Conservation (phyloP, 768 basidiomycete genomes). For the Hericium rajendrae region DNA sequence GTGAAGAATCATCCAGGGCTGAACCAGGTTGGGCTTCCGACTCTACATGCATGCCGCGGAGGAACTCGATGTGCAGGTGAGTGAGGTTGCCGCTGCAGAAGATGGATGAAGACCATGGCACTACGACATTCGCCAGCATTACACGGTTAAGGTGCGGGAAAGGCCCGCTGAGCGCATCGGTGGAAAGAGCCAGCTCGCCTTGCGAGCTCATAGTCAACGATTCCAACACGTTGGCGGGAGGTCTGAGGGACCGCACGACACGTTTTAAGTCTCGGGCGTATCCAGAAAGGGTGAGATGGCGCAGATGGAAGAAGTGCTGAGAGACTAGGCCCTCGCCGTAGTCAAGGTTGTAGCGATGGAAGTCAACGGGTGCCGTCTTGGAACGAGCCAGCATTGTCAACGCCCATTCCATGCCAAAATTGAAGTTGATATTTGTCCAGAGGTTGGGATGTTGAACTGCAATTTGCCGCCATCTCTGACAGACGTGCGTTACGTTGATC, state of each 20-base stretch:
- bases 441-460: neutral
- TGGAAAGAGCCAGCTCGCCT: neutral
- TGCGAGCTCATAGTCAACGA: neutral
- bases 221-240: neutral
- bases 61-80: neutral
- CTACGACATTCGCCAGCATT: neutral
- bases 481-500: neutral
- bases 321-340: neutral
- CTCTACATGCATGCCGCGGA: neutral
- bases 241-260: neutral
- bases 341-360: neutral
- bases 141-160: neutral
- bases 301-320: neutral
- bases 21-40: neutral
- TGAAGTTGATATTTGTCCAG: neutral
- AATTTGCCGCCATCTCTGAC: neutral
- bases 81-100: neutral
- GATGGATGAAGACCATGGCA: neutral
- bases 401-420: neutral
- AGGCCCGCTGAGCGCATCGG: neutral
- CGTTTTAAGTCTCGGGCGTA: neutral
- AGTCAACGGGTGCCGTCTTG: neutral
- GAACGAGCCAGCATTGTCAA: neutral
- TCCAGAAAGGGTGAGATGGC: neutral
- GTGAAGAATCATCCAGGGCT: neutral